These are phyloP conservation scores for Botrytis fabae DNA, from an alignment of 2,329 filamentous ascomycete species.

Conservation along the genomic window DNA sequence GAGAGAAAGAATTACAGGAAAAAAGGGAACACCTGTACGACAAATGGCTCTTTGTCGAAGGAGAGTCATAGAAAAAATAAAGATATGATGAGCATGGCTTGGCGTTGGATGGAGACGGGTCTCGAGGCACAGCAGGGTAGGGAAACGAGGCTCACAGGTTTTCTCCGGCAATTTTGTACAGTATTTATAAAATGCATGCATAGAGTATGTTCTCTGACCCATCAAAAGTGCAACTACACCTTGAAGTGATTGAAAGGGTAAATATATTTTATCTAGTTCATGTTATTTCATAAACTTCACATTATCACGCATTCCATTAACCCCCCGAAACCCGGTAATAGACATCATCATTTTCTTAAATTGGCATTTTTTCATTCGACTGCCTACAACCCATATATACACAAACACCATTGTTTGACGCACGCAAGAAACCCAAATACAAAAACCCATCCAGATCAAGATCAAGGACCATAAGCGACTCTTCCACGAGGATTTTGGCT, in stretches of 20 bases:
- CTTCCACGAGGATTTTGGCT: constrained; percentile 38
- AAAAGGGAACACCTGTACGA: neutral
- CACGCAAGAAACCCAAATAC: constrained; percentile 31
- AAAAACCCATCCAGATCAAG: constrained; percentile 33
- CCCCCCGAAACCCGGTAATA: neutral
- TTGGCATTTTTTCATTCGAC: constrained; percentile 35
- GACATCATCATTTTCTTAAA: neutral
- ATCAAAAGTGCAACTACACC: neutral
- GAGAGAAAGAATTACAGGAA: neutral
- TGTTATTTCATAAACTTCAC: neutral
- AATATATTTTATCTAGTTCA: neutral
- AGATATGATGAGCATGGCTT: constrained; percentile 31
- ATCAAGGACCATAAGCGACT: constrained; percentile 39
- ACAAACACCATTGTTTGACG: constrained; percentile 36
- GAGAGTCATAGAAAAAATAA: neutral
- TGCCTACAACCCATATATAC: constrained; percentile 41
- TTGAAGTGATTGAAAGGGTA: neutral
- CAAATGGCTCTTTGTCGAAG: neutral
- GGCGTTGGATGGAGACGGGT: constrained; percentile 36
- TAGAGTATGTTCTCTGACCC: constrained; percentile 22
- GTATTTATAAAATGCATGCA: constrained; percentile 29
- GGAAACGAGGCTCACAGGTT: constrained; percentile 18
- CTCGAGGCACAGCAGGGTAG: neutral
- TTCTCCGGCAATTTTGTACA: constrained; percentile 20
- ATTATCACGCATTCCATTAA: neutral